Base-by-base conservation (phyloP, 1,139 yeast genomes). In the Lodderomyces pseudojiufengensis region DNA sequence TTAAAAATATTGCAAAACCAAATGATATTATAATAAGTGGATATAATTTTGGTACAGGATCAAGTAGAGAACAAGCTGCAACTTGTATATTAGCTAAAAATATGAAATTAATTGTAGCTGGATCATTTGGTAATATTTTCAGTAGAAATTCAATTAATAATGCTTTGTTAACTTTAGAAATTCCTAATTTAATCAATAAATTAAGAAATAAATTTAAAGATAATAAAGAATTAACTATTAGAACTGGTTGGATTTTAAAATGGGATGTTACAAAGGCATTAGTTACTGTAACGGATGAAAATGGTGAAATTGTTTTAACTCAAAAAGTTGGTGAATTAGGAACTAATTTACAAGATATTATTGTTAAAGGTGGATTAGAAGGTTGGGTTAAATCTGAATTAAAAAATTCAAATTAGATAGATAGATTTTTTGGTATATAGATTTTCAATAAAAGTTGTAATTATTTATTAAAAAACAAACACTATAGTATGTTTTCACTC, bases 51-150 rank as follows among this genome's bases (percentile, higher is more conserved):
- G 99, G 98, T 50, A 90, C 97, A 13, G 98, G 98, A 31, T 88
- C 97, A 5, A 87, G 96, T n/a, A 81, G 98, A 65, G 99, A 92
- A 61, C 99, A 92, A 65, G 99, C 98, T 2, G 98, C 98, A 27
- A 92, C 98, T 21, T 90, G 95, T 31, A 84, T 94, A 44, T 72
- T 94, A 46, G 97, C 98, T 27, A 78, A 95, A 52, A 97, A 92
- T 41, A 87, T 92, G 76, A 79, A 80, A 48, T 70, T 92, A 48
- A 95, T 92, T 14, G 95, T 94, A 45, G 87, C 97, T 14, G 99
- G 98, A 29, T 92, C 98, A 1, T 92, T 92, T 57, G 96, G 97
- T 52, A 94, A 94, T 68, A 94, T 90, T 52, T 92, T 92, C 66
- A 83, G 90, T 45, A 78, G 99, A 67, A 92, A 92, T 70, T 80